Evolutionary conservation across 1,284 basidiomycete species (phyloP), one percentile per base, ranked within the genome.

Genomic region (Sporisorium scitamineum): DNA sequence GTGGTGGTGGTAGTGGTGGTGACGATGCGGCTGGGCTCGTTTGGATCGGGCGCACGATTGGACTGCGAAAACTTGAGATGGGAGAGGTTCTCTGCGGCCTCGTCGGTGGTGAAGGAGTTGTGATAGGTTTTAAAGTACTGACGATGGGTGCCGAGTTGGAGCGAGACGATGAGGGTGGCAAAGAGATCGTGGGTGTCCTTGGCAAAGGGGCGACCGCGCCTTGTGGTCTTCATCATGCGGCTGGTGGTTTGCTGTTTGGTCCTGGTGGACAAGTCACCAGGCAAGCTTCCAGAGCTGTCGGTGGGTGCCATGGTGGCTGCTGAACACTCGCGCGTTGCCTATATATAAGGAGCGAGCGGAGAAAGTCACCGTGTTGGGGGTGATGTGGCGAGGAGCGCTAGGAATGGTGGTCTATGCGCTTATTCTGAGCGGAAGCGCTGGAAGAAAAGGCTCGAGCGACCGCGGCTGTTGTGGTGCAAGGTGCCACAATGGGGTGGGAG

Each of bases 1-100:
- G 97, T 99, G 47, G 97, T 99, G 10, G 96, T 99, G 6, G 97
- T 99, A 0, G 97, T 99, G 1, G 96, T 99, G 78, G 97, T 98
- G 82, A 99, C 92, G 85, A 99, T 94, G 82, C 96, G 92, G 86
- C 93, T 91, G 72, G 95, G 94, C 87, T 99, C 95, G 87, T 94
- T 93, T 67, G 97, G 95, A 89, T 99, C 97, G 80, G 95, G 94
- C 67, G 94, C 92, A 80, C 97, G 94, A 87, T 96, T 97, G 60
- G 96, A 98, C 88, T 99, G 97, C 26, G 95, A 96, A 86, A 99
- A 99, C 87, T 98, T 97, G 85, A 99, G 91, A 3, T 94, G 94
- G 32, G 94, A 92, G 45, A 99, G 88, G 85, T 99, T 98, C 83
- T 90, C 89, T 18, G 93, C 94, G 9, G 96, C 96, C 87, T 98